phyloP scores from a whole-genome alignment of 352 stramenopile species.

The Phytopythium mirpurense region DNA sequence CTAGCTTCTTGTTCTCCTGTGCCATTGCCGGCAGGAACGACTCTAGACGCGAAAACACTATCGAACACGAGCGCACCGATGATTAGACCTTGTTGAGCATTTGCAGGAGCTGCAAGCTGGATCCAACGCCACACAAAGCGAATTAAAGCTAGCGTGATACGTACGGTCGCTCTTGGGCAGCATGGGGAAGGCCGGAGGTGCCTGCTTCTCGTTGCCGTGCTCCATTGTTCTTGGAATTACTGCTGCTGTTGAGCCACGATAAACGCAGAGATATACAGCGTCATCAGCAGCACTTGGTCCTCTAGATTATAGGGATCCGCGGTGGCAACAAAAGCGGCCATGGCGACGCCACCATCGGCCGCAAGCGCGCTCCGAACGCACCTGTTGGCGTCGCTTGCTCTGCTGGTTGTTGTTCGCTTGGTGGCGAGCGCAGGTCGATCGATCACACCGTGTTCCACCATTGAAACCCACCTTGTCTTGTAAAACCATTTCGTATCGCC shows the following conservation, averaged over 20 bases:
- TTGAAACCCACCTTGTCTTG: background rate
- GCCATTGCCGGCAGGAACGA: slow-evolving; percentile 72
- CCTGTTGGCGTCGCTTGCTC: background rate
- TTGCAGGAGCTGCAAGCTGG: too few species aligned
- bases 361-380: background rate
- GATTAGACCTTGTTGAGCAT: background rate
- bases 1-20: slow-evolving; percentile 72
- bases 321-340: background rate
- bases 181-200: slow-evolving; percentile 35
- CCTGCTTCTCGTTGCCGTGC: slow-evolving; percentile 9
- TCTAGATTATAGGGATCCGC: background rate
- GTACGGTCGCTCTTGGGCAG: slow-evolving; percentile 59
- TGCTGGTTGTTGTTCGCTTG: background rate
- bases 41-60: slow-evolving; percentile 72
- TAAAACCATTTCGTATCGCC: background rate
- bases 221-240: background rate
- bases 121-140: background rate
- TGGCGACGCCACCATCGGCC: background rate
- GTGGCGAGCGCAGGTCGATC: background rate
- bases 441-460: background rate
- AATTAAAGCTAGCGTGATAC: slow-evolving; percentile 8
- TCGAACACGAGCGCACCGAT: background rate
- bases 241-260: background rate
- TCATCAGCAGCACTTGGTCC: background rate
- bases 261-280: background rate